phyloP scores from a whole-genome alignment of 2,329 filamentous ascomycete genomes.

The Alternaria ventricosa region DNA sequence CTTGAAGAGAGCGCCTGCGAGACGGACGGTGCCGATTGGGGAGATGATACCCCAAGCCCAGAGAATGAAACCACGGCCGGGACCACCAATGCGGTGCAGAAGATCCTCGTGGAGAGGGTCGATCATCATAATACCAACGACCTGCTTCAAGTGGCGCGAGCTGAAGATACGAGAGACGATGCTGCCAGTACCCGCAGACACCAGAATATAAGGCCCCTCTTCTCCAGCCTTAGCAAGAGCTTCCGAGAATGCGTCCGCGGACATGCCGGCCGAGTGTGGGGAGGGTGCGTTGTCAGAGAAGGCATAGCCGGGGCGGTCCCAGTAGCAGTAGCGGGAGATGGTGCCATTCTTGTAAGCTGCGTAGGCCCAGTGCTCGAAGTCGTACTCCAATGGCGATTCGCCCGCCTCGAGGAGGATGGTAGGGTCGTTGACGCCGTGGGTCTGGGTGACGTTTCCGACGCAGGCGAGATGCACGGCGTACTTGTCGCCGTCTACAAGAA shows the following conservation, averaged over 20 bases:
- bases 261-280: conserved; percentile 90
- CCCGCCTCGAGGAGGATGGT: conserved; percentile 89
- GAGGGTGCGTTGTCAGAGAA: conserved; percentile 94
- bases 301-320: conserved; percentile 86
- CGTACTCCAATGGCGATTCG: conserved; percentile 77
- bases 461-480: conserved; percentile 90
- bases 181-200: conserved; percentile 84
- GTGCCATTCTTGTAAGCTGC: conserved; percentile 78
- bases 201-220: conserved; percentile 85
- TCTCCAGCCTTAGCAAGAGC: conserved; percentile 81
- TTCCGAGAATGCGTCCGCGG: conserved; percentile 87
- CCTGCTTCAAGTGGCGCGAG: conserved; percentile 75
- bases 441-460: conserved; percentile 70
- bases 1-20: conserved; percentile 80
- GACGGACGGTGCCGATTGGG: conserved; percentile 82
- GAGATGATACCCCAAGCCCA: conserved; percentile 88
- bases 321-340: conserved; percentile 91
- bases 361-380: conserved; percentile 81
- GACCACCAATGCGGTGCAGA: conserved; percentile 69
- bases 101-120: conserved; percentile 91
- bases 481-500: conserved; percentile 81
- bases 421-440: conserved; percentile 64
- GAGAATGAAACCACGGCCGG: conserved; percentile 78
- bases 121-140: conserved; percentile 82
- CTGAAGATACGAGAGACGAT: conserved; percentile 93